Evolutionary conservation across 1,284 basidiomycete species (phyloP).

Genomic region (Tilletia setariae): DNA sequence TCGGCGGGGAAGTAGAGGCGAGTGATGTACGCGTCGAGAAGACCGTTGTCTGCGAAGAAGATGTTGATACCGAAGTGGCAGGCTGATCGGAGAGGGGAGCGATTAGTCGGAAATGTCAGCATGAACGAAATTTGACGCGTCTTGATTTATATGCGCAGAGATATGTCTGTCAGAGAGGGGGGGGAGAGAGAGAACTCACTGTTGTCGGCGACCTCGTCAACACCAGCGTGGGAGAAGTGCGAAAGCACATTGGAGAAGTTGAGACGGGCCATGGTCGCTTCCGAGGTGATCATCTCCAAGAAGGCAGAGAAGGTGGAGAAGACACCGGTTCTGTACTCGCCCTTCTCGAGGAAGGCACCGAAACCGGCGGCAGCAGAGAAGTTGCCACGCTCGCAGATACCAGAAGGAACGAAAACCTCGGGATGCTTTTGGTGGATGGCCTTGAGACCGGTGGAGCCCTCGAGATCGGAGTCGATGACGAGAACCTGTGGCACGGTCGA

Average conservation of each 20-base stretch:
- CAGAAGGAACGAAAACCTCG: slow-evolving; percentile 75
- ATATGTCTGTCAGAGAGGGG: no score
- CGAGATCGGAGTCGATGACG: slow-evolving; percentile 80
- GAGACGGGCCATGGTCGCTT: slow-evolving; percentile 73
- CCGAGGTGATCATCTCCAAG: slow-evolving; percentile 80
- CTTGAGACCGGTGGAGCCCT: slow-evolving; percentile 80
- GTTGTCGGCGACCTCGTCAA: slow-evolving; percentile 73
- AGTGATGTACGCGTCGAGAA: slow-evolving; percentile 67
- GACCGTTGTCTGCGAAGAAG: slow-evolving; percentile 79
- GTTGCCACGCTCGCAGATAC: slow-evolving; percentile 78
- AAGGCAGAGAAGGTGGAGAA: slow-evolving; percentile 84
- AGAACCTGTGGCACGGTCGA: slow-evolving; percentile 62
- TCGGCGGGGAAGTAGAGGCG: slow-evolving; percentile 82
- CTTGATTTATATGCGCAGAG: background rate
- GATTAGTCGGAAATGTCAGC: background rate
- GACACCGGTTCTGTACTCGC: slow-evolving; percentile 51
- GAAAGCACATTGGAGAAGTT: slow-evolving; percentile 70
- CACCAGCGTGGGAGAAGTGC: slow-evolving; percentile 82
- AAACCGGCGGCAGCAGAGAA: slow-evolving; percentile 78
- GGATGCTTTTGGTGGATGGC: slow-evolving; percentile 80
- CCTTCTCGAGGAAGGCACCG: slow-evolving; percentile 59
- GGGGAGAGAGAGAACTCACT: slow-evolving; percentile 47
- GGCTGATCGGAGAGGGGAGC: slow-evolving; percentile 15
- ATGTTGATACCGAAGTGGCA: slow-evolving; percentile 64
- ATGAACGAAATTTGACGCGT: background rate